Evolutionary conservation across 23 red algal species (phyloP).

Genomic region (Agarophyton chilense): DNA sequence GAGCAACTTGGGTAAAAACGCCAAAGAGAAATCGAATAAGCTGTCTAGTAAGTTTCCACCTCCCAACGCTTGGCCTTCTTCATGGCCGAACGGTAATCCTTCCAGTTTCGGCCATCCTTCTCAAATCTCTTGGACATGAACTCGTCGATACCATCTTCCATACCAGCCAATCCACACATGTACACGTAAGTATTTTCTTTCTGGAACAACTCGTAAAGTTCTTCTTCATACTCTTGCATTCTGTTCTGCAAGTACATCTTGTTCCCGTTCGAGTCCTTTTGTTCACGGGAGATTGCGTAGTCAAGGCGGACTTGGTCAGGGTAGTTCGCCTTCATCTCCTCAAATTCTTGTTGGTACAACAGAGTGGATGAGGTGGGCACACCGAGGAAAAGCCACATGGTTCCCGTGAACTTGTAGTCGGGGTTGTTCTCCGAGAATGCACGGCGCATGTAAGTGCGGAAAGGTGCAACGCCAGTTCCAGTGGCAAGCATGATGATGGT

Average conservation of each 20-base stretch:
- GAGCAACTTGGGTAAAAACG: not conserved
- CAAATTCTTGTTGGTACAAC: constrained; percentile 91
- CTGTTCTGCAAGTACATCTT: constrained; percentile 96
- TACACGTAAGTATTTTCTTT: constrained; percentile 93
- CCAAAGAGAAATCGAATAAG: not conserved
- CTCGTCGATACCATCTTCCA: constrained; percentile 91
- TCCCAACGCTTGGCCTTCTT: constrained; percentile 90
- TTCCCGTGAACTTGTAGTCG: constrained; percentile 92
- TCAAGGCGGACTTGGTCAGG: constrained; percentile 85
- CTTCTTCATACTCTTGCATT: constrained; percentile 94
- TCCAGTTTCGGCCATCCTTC: constrained; percentile 88
- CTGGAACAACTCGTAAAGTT: constrained; percentile 88
- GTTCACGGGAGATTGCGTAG: constrained; percentile 92
- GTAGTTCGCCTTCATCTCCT: constrained; percentile 93
- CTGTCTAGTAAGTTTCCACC: constrained; percentile 88
- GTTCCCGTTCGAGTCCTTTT: constrained; percentile 76
- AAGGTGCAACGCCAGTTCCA: constrained; percentile 96
- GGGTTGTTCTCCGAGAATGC: constrained; percentile 92
- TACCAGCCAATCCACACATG: constrained; percentile 98
- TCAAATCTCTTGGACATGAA: constrained; percentile 79
- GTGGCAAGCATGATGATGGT: constrained; percentile 99
- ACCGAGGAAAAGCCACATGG: constrained; percentile 97
- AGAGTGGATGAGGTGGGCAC: constrained; percentile 94
- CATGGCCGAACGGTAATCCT: constrained; percentile 73
- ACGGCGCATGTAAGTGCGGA: constrained; percentile 91